These are phyloP conservation scores for Debaryomyces fabryi DNA, from an alignment of 1,139 yeast species.

Conservation along the genomic window DNA sequence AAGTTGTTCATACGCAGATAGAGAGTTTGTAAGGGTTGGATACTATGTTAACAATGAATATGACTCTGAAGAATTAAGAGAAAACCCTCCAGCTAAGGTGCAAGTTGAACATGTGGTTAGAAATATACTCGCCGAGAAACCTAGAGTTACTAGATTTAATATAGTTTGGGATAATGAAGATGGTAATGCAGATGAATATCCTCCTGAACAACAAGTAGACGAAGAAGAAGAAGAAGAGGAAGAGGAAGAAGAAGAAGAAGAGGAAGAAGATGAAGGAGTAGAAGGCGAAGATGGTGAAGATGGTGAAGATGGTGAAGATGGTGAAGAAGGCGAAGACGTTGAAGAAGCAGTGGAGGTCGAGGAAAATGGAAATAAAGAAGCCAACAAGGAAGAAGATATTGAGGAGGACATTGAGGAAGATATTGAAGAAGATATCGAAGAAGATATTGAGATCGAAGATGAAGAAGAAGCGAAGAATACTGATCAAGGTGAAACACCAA, in stretches of 20 bases:
- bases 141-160: slow-evolving; percentile 93
- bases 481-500: slow-evolving; percentile 7
- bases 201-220: slow-evolving; percentile 54
- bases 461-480: slow-evolving; percentile 11
- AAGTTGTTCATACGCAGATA: slow-evolving; percentile 89
- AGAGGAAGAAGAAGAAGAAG: slow-evolving; percentile 53
- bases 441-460: slow-evolving; percentile 14
- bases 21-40: slow-evolving; percentile 96
- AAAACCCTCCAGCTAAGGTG: slow-evolving; percentile 91
- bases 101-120: slow-evolving; percentile 94
- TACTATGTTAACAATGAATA: slow-evolving; percentile 97
- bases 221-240: slow-evolving; percentile 64
- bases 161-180: slow-evolving; percentile 89
- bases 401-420: slow-evolving; percentile 17
- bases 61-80: slow-evolving; percentile 88
- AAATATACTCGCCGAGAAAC: slow-evolving; percentile 94
- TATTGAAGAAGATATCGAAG: slow-evolving; percentile 13
- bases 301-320: slow-evolving; percentile 60
- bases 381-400: slow-evolving; percentile 14
- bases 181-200: slow-evolving; percentile 68
- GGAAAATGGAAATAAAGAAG: slow-evolving; percentile 12
- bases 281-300: slow-evolving; percentile 59
- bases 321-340: slow-evolving; percentile 18
- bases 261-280: slow-evolving; percentile 52
- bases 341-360: slow-evolving; percentile 13